These are phyloP conservation scores for Daldinia concentrica DNA, from an alignment of 495 filamentous ascomycete genomes.

Conservation along the genomic window DNA sequence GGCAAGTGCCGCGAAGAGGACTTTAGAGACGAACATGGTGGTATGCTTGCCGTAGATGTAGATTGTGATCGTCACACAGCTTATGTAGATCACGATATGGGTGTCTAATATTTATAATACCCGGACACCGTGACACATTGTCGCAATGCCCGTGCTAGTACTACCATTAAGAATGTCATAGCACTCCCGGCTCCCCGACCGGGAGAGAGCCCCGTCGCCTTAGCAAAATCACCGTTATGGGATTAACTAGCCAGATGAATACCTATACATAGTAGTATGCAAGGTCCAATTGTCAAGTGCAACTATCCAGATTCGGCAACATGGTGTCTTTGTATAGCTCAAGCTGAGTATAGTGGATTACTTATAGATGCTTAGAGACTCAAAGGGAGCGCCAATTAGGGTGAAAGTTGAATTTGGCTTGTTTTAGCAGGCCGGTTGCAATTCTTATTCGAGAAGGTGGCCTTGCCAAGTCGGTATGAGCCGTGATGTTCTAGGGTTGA, in stretches of 20 bases:
- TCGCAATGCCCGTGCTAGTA: not conserved
- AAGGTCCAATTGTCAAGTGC: conserved; percentile 29
- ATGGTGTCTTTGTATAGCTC: conserved; percentile 6
- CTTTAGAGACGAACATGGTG: conserved; percentile 22
- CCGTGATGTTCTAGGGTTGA: conserved; percentile 4
- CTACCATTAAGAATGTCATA: conserved; percentile 1
- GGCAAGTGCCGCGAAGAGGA: conserved; percentile 8
- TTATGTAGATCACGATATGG: conserved; percentile 13
- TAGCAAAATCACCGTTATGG: conserved; percentile 10
- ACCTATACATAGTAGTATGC: conserved; percentile 4
- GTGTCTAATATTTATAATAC: not conserved
- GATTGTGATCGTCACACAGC: not conserved
- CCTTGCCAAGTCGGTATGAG: conserved; percentile 8
- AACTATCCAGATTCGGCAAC: conserved; percentile 22
- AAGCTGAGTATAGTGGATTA: conserved; percentile 2
- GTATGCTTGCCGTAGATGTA: not conserved
- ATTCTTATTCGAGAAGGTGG: conserved; percentile 28
- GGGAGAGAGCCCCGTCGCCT: not conserved
- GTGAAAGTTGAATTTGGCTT: conserved; percentile 1
- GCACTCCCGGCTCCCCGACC: not conserved
- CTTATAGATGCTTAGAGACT: not conserved
- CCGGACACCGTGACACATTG: not conserved
- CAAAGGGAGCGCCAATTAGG: not conserved
- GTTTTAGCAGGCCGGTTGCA: conserved; percentile 13
- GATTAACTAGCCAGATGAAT: not conserved